Percentiles rank a stretch among this genome's conserved stretches.
Evolutionary conservation across 495 filamentous ascomycete genomes (phyloP).

Genomic region (Filosporella fistucella): DNA sequence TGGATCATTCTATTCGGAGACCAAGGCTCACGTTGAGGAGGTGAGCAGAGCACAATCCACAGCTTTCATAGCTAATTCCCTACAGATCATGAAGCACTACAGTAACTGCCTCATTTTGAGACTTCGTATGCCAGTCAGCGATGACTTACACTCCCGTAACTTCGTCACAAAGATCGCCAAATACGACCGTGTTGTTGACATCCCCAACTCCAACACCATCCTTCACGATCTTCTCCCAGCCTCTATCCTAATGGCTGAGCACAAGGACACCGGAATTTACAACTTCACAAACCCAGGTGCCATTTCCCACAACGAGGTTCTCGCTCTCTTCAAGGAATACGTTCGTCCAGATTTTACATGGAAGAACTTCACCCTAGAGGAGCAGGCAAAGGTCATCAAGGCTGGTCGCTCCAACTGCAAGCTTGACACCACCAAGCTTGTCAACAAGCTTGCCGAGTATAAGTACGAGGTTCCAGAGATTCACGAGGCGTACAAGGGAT

Average conservation of each 20-base stretch:
- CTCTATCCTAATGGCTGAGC: constrained; percentile 53
- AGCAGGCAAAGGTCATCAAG: constrained; percentile 64
- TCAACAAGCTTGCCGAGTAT: constrained; percentile 55
- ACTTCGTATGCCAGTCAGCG: constrained; percentile 64
- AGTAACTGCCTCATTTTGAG: constrained; percentile 55
- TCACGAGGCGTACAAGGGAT: constrained; percentile 54
- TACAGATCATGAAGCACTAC: constrained; percentile 55
- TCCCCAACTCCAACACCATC: constrained; percentile 65
- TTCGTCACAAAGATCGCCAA: constrained; percentile 65
- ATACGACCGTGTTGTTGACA: constrained; percentile 59
- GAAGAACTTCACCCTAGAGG: constrained; percentile 62
- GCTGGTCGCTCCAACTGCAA: constrained; percentile 61
- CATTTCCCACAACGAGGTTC: constrained; percentile 64
- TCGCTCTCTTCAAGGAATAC: constrained; percentile 55
- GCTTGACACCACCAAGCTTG: constrained; percentile 57
- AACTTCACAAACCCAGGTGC: constrained; percentile 67
- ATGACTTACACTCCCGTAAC: constrained; percentile 60
- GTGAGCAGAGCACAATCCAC: constrained; percentile 26
- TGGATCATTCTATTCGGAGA: constrained; percentile 63
- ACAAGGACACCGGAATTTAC: constrained; percentile 57
- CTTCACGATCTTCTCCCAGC: constrained; percentile 58
- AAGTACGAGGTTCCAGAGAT: constrained; percentile 54
- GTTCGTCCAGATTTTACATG: constrained; percentile 56
- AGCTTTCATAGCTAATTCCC: neutral
- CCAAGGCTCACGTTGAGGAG: constrained; percentile 60